A percentile compares a stretch with the other conserved stretches of the same genome.
Conservation (phyloP, 2,329 filamentous ascomycete genomes). For the Colletotrichum sp. region DNA sequence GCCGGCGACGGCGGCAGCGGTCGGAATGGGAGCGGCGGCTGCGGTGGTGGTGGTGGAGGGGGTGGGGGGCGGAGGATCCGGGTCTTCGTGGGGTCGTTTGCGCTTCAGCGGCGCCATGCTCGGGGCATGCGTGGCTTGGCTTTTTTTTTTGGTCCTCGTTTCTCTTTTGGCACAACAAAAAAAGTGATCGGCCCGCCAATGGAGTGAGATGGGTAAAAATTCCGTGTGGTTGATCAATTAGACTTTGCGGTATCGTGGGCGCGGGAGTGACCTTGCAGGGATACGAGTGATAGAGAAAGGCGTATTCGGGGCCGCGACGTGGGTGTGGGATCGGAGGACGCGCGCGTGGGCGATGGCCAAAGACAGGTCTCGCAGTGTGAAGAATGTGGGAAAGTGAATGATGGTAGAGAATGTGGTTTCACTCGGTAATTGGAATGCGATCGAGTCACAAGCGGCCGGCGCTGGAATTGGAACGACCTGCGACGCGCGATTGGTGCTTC, state of each 20-base stretch:
- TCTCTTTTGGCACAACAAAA: background rate
- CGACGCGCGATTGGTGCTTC: background rate
- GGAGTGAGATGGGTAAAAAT: background rate
- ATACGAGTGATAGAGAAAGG: background rate
- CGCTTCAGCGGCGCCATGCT: conserved; percentile 37
- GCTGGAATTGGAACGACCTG: background rate
- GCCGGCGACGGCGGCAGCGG: background rate
- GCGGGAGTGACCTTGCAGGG: conserved; percentile 10
- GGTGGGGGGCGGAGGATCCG: conserved; percentile 17
- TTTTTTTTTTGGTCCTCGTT: background rate
- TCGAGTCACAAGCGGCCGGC: background rate
- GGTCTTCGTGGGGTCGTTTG: conserved; percentile 34
- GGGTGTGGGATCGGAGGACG: background rate
- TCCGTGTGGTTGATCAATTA: conserved; percentile 3
- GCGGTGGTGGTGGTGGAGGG: conserved; percentile 15
- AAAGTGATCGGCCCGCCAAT: background rate
- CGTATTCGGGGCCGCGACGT: background rate
- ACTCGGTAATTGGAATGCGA: background rate
- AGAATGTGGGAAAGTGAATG: background rate
- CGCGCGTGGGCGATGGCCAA: background rate
- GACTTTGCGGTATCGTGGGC: conserved; percentile 10
- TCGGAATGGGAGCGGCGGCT: conserved; percentile 3
- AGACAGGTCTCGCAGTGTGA: background rate
- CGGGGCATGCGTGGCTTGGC: background rate
- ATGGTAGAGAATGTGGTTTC: background rate